Base-by-base conservation (phyloP, 2,329 filamentous ascomycete species). In the Colletotrichum sp. region DNA sequence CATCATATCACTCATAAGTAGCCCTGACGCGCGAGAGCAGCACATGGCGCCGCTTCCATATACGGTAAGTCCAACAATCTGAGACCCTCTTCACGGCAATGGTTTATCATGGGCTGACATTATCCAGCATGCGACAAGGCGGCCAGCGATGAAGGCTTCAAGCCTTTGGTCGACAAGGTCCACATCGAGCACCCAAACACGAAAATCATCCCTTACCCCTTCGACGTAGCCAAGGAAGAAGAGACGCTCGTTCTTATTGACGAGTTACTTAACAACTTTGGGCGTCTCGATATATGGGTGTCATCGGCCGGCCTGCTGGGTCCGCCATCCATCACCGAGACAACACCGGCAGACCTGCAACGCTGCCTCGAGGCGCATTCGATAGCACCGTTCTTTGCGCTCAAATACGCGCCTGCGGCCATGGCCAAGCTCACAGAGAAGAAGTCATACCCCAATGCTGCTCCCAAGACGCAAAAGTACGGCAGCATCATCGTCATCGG, bases 31-130 rank as follows among this genome's bases (percentile, higher is more conserved):
- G 56, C 65, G 10, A 18, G 21, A 48, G 69, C 76, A 91, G 91
- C 91, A 61, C 91, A 93, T 80, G 91, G 91, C 56, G 91, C 91
- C 76, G 91, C 91, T 58, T 92, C 90, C 79, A 91, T 93, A 77
- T 93, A 93, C 79, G 89, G 86, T 87, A 81, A 66, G 79, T 55
- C 15, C 7, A 18, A 18, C 28, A 34, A 34, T 18, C 21, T 64
- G 15, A 58, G n/a, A n/a, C 34, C 24, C 26, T 21, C 24, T 28
- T 21, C 43, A 34, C n/a, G 8, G 26, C 26, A 6, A 21, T 18
- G 61, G 7, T 28, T 24, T 5, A 30, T 48, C 9, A 12, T 18
- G 18, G 10, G 32, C 55, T 75, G n/a, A 74, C 9, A 52, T 8
- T 8, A 16, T 56, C 26, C 75, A 87, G 88, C 90, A 61, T 91